A percentile compares a stretch with the other conserved stretches of the same genome.
Conservation (phyloP, 176 grass and related monocot genomes). For the Carex myosuroides region DNA sequence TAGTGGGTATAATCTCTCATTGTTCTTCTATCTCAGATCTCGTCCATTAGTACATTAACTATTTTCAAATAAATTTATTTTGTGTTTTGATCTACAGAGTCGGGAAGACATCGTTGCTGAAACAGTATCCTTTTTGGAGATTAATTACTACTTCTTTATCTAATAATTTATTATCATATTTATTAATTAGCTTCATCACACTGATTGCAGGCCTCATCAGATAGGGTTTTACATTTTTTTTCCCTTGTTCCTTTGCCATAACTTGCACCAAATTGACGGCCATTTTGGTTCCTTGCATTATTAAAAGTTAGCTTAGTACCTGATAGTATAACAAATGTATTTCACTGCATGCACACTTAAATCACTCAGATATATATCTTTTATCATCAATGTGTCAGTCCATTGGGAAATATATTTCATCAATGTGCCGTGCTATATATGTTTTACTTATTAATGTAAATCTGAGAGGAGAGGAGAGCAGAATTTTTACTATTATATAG, state of each 20-base stretch:
- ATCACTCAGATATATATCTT: background rate
- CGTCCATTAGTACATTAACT: background rate
- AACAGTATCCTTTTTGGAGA: constrained; percentile 70
- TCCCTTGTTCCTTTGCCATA: background rate
- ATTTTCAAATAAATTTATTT: background rate
- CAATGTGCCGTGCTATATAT: background rate
- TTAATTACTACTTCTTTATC: background rate
- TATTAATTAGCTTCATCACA: background rate
- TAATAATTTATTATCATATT: background rate
- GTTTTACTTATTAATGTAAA: background rate
- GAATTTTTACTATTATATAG: background rate
- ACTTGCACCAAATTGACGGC: background rate
- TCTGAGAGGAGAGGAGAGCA: background rate
- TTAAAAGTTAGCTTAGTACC: background rate
- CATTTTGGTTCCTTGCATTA: background rate
- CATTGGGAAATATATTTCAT: background rate
- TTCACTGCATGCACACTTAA: background rate
- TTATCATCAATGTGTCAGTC: background rate
- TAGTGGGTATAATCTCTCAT: constrained; percentile 26
- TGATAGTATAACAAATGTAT: background rate
- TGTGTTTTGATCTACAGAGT: constrained; percentile 37
- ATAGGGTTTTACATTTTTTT: background rate
- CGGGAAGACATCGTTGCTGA: constrained; percentile 97
- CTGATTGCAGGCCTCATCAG: background rate
- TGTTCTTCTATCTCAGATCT: constrained; percentile 21